Evolutionary conservation across 495 filamentous ascomycete genomes (phyloP).

Genomic region (Penicillium herquei): DNA sequence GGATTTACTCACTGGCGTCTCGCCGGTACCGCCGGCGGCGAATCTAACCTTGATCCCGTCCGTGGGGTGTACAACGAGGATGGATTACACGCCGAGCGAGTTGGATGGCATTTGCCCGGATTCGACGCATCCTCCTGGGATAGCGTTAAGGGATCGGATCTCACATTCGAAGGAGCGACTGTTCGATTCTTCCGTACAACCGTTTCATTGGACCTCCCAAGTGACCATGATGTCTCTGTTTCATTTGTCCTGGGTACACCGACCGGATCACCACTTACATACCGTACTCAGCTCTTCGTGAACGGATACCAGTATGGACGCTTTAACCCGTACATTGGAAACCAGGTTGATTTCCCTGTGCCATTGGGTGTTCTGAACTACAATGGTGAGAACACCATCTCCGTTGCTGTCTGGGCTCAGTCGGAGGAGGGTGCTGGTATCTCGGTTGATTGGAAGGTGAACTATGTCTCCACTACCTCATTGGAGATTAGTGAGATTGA

Average conservation of each 20-base stretch:
- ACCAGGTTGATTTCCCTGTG: constrained; percentile 50
- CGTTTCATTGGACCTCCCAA: constrained; percentile 51
- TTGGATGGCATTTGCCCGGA: constrained; percentile 64
- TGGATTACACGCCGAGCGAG: constrained; percentile 63
- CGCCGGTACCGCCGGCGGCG: constrained; percentile 70
- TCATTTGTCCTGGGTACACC: constrained; percentile 37
- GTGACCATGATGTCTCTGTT: constrained; percentile 44
- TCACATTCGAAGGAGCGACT: constrained; percentile 41
- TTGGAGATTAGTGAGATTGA: constrained; percentile 39
- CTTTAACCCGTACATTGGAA: constrained; percentile 49
- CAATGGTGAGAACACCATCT: constrained; percentile 44
- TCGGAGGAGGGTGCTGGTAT: constrained; percentile 40
- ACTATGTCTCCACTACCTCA: constrained; percentile 40
- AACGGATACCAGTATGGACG: constrained; percentile 55
- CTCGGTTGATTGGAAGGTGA: constrained; percentile 35
- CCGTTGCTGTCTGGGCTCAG: constrained; percentile 48
- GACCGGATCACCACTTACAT: constrained; percentile 19
- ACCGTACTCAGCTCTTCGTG: constrained; percentile 42
- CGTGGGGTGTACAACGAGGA: constrained; percentile 77
- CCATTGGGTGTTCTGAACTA: constrained; percentile 50
- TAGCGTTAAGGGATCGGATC: constrained; percentile 27
- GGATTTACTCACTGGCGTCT: constrained; percentile 64
- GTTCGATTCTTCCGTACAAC: constrained; percentile 62
- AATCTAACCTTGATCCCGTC: constrained; percentile 60
- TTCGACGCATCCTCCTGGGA: constrained; percentile 50